Conservation (phyloP, 2,329 filamentous ascomycete genomes). For the Fusarium zealandicum region DNA sequence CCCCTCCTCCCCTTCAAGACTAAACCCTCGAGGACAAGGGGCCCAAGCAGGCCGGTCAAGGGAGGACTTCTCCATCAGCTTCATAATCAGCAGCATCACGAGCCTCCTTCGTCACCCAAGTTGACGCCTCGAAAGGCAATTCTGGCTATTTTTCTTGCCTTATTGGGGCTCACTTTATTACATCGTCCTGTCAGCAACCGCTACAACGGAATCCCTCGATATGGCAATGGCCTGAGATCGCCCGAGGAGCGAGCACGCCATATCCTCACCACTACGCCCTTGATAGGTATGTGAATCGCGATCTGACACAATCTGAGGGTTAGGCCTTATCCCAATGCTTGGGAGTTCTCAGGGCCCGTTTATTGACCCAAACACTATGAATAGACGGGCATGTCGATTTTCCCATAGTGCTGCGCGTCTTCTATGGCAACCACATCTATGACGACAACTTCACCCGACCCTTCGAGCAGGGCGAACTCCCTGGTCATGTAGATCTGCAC, state of each 20-base stretch:
- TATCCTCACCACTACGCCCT: conserved; percentile 55
- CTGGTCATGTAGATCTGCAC: conserved; percentile 79
- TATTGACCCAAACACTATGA: background rate
- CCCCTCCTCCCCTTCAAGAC: conserved; percentile 32
- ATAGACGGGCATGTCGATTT: conserved; percentile 91
- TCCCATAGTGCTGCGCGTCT: conserved; percentile 71
- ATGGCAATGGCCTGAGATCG: conserved; percentile 42
- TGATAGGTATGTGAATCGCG: conserved; percentile 54
- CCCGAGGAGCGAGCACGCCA: conserved; percentile 55
- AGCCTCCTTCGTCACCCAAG: conserved; percentile 34
- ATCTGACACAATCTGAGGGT: too few relatives aligned
- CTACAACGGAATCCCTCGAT: conserved; percentile 35
- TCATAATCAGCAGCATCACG: conserved; percentile 28
- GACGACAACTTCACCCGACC: conserved; percentile 72
- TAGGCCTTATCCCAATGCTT: background rate
- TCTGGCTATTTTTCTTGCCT: conserved; percentile 34
- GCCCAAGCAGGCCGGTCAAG: conserved; percentile 24
- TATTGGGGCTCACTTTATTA: conserved; percentile 41
- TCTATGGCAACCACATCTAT: conserved; percentile 82
- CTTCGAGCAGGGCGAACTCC: conserved; percentile 75
- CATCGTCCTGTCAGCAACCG: conserved; percentile 38
- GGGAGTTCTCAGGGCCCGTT: too few relatives aligned
- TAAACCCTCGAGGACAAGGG: conserved; percentile 22
- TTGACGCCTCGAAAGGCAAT: conserved; percentile 38
- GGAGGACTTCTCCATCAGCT: conserved; percentile 32